Evolutionary conservation across 2,329 filamentous ascomycete genomes (phyloP).

Genomic region (Ascochyta rabiei): DNA sequence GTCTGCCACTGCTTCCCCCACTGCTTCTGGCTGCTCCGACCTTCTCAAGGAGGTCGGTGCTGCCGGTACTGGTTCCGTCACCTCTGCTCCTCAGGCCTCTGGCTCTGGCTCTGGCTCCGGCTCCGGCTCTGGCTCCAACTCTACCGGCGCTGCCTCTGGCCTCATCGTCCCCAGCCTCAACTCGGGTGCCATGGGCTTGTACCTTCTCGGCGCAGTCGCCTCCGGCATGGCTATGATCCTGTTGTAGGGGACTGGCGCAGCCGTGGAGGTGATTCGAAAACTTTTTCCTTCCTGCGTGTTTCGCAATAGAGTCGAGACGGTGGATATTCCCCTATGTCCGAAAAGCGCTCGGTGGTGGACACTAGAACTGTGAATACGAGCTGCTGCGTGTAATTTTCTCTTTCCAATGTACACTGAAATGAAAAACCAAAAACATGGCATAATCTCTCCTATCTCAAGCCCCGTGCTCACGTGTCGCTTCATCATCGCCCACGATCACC

Average conservation of each 20-base stretch:
- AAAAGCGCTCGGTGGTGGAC: background rate
- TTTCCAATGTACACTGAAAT: constrained; percentile 6
- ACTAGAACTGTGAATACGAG: background rate
- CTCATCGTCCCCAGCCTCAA: constrained; percentile 54
- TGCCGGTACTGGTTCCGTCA: constrained; percentile 63
- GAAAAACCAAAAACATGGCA: constrained; percentile 11
- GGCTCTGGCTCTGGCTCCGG: constrained; percentile 19
- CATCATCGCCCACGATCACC: no score
- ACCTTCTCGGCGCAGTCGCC: constrained; percentile 57
- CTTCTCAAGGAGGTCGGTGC: constrained; percentile 69
- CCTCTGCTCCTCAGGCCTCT: constrained; percentile 32
- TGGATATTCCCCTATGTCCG: constrained; percentile 18
- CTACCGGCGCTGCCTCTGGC: constrained; percentile 48
- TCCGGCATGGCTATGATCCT: constrained; percentile 62
- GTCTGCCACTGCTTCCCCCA: constrained; percentile 53
- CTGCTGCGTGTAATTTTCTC: constrained; percentile 7
- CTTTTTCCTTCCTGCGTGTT: constrained; percentile 9
- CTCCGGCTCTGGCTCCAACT: constrained; percentile 18
- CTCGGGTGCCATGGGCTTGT: constrained; percentile 55
- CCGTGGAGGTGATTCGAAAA: background rate
- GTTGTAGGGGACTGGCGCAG: constrained; percentile 48
- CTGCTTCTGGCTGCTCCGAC: constrained; percentile 60
- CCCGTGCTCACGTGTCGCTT: no score
- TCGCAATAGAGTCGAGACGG: constrained; percentile 9
- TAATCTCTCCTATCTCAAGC: background rate